Evolutionary conservation across 2,329 filamentous ascomycete genomes (phyloP), one percentile per base, ranked within the genome.

Genomic region (Clonostachys chloroleuca): DNA sequence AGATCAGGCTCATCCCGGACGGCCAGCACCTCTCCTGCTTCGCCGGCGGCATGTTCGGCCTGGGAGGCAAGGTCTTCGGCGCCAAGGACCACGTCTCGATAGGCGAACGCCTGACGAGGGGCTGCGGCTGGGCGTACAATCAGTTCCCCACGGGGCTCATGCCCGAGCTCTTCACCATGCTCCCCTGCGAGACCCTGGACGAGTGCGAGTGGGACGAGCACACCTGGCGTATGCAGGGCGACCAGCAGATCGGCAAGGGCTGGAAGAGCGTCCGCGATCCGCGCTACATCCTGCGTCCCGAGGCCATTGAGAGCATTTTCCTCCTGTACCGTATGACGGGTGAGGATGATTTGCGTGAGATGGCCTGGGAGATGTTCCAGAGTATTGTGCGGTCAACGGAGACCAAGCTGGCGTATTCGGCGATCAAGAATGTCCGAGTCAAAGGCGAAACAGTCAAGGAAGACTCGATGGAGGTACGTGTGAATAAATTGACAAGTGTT

Each of bases 261-360:
- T 79, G 86, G 59, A 68, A 75, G 4, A 68, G 69, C 16, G 73
- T 85, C 42, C 62, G 67, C 40, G 78, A 84, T 48, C 65, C 70
- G 39, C 74, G 75, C 47, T 89, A 88, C 58, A 79, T 87, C 33
- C 71, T 89, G 41, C 77, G 84, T 48, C 87, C 87, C 17, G 87
- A 91, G 66, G 87, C 87, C 10, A 89, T 92, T 52, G 87, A 92
- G 68, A 87, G 84, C 16, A 83, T 92, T 13, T 92, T 89, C 66
- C 80, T 89, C 61, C 82, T 91, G 78, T 89, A 84, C 63, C 79
- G 87, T 48, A 73, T 89, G 49, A 90, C 86, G 0, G 87, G 86
- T 24, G 80, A 88, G 52, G 54, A 72, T 2, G 68, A 72, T 43
- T 86, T 83, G 75, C 80, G 80, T 58, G 77, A 86, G 49, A 82